Evolutionary conservation across 257 asterid species (phyloP).

Genomic region (Rauvolfia tetraphylla): DNA sequence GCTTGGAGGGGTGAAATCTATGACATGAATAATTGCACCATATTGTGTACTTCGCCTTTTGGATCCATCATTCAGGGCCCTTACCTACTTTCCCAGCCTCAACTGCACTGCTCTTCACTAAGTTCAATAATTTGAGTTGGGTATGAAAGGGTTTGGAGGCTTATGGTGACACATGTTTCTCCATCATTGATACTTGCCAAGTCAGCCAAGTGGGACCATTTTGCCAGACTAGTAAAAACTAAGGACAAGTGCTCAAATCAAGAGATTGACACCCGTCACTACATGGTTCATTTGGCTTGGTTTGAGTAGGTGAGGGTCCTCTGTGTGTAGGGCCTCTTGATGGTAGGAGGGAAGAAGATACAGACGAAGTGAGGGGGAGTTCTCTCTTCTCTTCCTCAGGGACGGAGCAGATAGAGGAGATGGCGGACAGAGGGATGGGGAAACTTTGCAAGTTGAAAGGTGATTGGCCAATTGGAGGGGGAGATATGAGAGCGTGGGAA

Average conservation of each 20-base stretch:
- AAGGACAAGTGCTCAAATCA: conserved; percentile 33
- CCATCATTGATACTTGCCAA: conserved; percentile 51
- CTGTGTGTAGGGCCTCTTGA: conserved; percentile 20
- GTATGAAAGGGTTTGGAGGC: conserved; percentile 32
- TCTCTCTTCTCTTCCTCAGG: background rate
- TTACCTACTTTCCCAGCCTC: background rate
- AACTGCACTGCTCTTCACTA: conserved; percentile 1
- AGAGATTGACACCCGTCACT: conserved; percentile 33
- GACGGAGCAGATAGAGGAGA: background rate
- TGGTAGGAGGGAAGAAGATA: background rate
- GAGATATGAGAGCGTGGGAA: background rate
- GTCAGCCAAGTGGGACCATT: conserved; percentile 26
- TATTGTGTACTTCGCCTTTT: conserved; percentile 58
- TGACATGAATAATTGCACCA: conserved; percentile 51
- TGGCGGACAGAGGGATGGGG: background rate
- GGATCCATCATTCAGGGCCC: conserved; percentile 44
- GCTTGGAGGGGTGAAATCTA: conserved; percentile 38
- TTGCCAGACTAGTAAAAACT: conserved; percentile 15
- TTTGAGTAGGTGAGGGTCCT: conserved; percentile 20
- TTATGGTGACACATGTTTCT: conserved; percentile 59
- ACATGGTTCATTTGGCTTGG: conserved; percentile 7
- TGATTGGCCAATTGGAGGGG: background rate
- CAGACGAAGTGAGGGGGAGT: background rate
- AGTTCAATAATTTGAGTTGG: conserved; percentile 34
- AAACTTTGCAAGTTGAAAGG: background rate